Evolutionary conservation across 768 basidiomycete genomes (phyloP).

Genomic region (Amyloporia xantha): DNA sequence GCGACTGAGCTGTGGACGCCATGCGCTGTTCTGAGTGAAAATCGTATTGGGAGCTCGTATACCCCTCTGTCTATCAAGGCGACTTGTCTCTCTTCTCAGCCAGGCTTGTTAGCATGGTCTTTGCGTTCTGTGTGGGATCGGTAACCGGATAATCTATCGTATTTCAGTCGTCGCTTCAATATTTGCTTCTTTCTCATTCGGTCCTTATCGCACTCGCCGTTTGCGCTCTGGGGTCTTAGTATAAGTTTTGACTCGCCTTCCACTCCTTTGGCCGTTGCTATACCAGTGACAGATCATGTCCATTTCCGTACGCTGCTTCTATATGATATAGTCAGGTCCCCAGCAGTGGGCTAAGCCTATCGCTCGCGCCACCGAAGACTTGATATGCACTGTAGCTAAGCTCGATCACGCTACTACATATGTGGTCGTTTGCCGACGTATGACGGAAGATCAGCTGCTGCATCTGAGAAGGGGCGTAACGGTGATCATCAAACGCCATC

Average conservation of each 20-base stretch:
- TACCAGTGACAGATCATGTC: neutral
- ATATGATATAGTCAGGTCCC: neutral
- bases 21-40: slow-evolving; percentile 8
- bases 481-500: neutral
- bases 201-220: slow-evolving; percentile 3
- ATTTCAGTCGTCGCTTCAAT: slow-evolving; percentile 4
- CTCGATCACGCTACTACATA: neutral
- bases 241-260: neutral
- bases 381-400: no score
- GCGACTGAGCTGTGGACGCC: slow-evolving; percentile 2
- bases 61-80: slow-evolving; percentile 18
- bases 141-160: slow-evolving; percentile 7
- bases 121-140: neutral
- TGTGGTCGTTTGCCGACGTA: no score
- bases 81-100: neutral
- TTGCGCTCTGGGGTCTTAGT: neutral
- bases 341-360: no score
- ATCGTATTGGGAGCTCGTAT: slow-evolving; percentile 19
- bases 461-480: neutral
- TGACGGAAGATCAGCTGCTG: neutral
- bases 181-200: slow-evolving; percentile 3
- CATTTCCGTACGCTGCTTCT: neutral
- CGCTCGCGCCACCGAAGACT: no score
- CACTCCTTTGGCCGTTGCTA: slow-evolving; percentile 5
- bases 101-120: neutral